Base-by-base conservation (phyloP, 2,329 filamentous ascomycete species). In the Ophiostoma quercus region DNA sequence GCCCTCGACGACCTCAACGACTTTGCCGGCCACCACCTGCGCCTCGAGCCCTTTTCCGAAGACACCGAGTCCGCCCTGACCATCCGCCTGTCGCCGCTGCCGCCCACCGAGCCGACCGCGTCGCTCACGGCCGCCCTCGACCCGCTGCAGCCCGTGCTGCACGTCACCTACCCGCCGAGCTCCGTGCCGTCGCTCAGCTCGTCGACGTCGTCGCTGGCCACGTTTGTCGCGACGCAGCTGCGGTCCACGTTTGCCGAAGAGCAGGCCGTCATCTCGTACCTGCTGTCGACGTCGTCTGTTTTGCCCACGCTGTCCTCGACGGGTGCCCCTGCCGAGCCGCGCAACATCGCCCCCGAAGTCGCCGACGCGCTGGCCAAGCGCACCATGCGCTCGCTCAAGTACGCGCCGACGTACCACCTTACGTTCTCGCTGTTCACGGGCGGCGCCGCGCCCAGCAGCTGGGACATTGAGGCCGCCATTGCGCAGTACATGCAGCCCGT, bases 351-450 rank as follows among this genome's bases (percentile, higher is more conserved):
- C 0, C 80, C 84, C 43, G 83, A 87, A 41, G 80, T 84, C 0
- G 81, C 84, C 32, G 86, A 87, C 57, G 82, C 84, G 0, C 82
- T 87, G 74, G 85, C 80, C 75, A 90, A 83, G 84, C 90, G 93
- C 72, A 91, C 91, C 47, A 95, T 91, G 2, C 86, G 93, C 67
- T 92, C 93, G 0, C 86, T 98, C 76, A 96, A 94, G 77, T 96
- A 97, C 77, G 90, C 95, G 3, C 89, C 94, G 16, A 96, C 92
- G 0, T 99, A 98, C 77, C 95, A 99, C 77, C 83, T 99, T 37
- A 97, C 94, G 0, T 97, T 99, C 77, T 99, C 95, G 0, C 84
- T 99, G 2, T 98, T 99, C 77, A 95, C 92, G 0, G 90, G 91
- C 14, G 88, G 88, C 1, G 85, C 90, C 1, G 79, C 83, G 0